Percentiles rank a stretch among this genome's conserved stretches.
phyloP scores from a whole-genome alignment of 306 rosid genomes.

The Comarum palustre region DNA sequence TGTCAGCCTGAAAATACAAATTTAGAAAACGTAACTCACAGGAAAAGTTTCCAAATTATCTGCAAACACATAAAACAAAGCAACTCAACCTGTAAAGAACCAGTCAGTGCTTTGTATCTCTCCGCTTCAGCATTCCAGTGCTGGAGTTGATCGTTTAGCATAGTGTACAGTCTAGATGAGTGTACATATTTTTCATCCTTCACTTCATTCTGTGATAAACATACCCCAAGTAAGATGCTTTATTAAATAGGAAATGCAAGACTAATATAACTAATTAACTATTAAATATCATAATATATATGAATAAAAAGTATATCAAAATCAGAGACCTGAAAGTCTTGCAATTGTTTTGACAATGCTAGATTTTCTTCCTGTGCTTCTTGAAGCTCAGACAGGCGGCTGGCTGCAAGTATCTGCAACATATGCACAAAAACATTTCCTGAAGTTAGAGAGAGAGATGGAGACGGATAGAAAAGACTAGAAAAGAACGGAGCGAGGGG shows the following conservation, averaged over 20 bases:
- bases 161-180: constrained; percentile 61
- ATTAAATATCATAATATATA: constrained; percentile 11
- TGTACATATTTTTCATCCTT: constrained; percentile 77
- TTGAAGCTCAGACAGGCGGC: constrained; percentile 76
- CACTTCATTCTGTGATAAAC: constrained; percentile 57
- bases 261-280: constrained; percentile 16
- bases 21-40: constrained; percentile 16
- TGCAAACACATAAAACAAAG: constrained; percentile 27
- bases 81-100: constrained; percentile 68
- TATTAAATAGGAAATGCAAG: constrained; percentile 14
- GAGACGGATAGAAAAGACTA: too few relatives aligned
- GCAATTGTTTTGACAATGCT: constrained; percentile 62
- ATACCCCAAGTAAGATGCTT: constrained; percentile 15
- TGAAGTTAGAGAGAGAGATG: constrained; percentile 16
- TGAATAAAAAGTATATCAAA: constrained; percentile 10
- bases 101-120: constrained; percentile 54
- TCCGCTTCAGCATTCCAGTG: constrained; percentile 81
- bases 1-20: constrained; percentile 60
- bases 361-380: constrained; percentile 68
- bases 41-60: constrained; percentile 17
- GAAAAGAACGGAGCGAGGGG: constrained; percentile 15
- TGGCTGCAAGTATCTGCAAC: constrained; percentile 64
- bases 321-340: constrained; percentile 74
- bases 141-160: constrained; percentile 84
- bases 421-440: constrained; percentile 21